Evolutionary conservation across 2,329 filamentous ascomycete species (phyloP).

Genomic region (Hysterium pulicare): DNA sequence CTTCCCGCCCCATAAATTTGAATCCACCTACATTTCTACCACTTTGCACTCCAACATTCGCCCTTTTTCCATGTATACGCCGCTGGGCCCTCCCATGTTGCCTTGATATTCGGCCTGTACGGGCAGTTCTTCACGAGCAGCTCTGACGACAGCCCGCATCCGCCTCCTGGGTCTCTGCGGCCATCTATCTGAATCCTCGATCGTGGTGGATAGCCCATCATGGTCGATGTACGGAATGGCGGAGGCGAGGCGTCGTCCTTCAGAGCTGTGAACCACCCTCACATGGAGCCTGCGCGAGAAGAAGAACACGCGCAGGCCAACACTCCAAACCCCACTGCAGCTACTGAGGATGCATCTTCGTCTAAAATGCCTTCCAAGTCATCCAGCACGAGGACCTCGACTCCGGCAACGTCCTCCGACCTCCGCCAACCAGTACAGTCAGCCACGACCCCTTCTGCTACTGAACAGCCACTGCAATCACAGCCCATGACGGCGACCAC

Average conservation of each 20-base stretch:
- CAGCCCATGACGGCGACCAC: conserved; percentile 26
- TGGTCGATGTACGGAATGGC: conserved; percentile 36
- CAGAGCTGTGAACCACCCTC: conserved; percentile 27
- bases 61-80: conserved; percentile 31
- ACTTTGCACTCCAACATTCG: conserved; percentile 14
- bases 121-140: conserved; percentile 24
- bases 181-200: conserved; percentile 16
- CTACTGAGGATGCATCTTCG: conserved; percentile 24
- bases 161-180: conserved; percentile 17
- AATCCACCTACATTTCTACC: conserved; percentile 9
- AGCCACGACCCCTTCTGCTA: conserved; percentile 21
- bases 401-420: conserved; percentile 27
- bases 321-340: conserved; percentile 11
- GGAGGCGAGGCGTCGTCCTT: conserved; percentile 33
- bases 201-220: conserved; percentile 20
- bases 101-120: conserved; percentile 33
- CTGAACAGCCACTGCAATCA: conserved; percentile 26
- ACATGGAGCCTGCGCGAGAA: conserved; percentile 25
- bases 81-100: conserved; percentile 30
- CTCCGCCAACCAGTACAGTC: conserved; percentile 20
- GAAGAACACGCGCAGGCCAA: conserved; percentile 26
- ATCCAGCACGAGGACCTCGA: conserved; percentile 34
- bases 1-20: conserved; percentile 5
- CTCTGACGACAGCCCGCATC: conserved; percentile 24
- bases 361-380: conserved; percentile 32